Evolutionary conservation across 1,284 basidiomycete species (phyloP).

Genomic region (Sanghuangporus sanghuang): DNA sequence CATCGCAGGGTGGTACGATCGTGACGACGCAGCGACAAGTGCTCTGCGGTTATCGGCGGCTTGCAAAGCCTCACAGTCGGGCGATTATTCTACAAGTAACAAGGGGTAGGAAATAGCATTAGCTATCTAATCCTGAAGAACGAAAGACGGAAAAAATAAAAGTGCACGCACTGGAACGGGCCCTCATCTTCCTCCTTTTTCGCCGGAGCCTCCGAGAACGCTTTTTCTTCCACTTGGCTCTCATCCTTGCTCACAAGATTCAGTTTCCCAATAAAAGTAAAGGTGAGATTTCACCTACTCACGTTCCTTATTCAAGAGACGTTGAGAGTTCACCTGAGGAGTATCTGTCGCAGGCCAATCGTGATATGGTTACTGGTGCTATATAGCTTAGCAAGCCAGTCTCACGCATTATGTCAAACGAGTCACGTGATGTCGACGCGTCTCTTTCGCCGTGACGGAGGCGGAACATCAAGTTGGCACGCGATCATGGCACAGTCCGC

Average conservation of each 20-base stretch:
- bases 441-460: background rate
- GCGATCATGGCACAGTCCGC: conserved; percentile 27
- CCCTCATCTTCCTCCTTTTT: conserved; percentile 89
- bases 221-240: conserved; percentile 93
- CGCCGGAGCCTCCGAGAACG: conserved; percentile 81
- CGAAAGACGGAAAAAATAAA: background rate
- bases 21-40: too few species aligned
- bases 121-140: background rate
- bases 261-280: conserved; percentile 1
- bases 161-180: conserved; percentile 84
- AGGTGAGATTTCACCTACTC: conserved; percentile 25
- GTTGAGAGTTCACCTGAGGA: conserved; percentile 22
- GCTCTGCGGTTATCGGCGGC: background rate
- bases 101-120: background rate
- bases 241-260: conserved; percentile 47
- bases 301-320: conserved; percentile 20
- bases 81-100: background rate
- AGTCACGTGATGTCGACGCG: background rate
- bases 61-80: background rate
- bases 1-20: too few species aligned
- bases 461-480: background rate
- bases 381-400: conserved; percentile 30
- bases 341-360: background rate
- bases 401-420: background rate
- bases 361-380: conserved; percentile 24